Percentiles rank a stretch among this genome's conserved stretches.
phyloP scores from a whole-genome alignment of 148 eudicot species.

The Chenopodium album region DNA sequence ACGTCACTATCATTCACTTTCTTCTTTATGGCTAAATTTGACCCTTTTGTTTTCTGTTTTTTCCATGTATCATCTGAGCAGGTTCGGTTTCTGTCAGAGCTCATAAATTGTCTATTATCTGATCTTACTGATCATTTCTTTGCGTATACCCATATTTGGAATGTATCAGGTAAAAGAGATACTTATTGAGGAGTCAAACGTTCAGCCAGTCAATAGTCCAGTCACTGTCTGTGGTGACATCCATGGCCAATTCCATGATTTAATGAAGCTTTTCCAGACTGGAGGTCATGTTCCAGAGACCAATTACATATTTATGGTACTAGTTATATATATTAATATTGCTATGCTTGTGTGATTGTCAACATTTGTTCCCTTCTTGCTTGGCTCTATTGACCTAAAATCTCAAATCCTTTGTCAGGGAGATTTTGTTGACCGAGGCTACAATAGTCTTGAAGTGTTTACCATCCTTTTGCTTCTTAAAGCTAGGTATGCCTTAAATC shows the following conservation, averaged over 20 bases:
- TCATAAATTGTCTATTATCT: background rate
- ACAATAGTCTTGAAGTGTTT: conserved; percentile 97
- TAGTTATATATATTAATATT: conserved; percentile 1
- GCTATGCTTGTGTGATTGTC: background rate
- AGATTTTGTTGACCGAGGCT: conserved; percentile 98
- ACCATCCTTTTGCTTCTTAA: conserved; percentile 97
- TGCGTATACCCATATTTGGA: background rate
- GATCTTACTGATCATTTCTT: background rate
- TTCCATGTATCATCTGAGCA: background rate
- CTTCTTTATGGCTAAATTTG: background rate
- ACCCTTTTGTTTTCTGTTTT: background rate
- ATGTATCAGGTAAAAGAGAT: conserved; percentile 85
- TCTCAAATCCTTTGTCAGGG: conserved; percentile 53
- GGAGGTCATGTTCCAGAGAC: conserved; percentile 99
- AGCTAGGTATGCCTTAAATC: conserved; percentile 68
- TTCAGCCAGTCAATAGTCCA: conserved; percentile 98
- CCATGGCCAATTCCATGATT: conserved; percentile 97
- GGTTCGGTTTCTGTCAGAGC: background rate
- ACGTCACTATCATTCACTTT: background rate
- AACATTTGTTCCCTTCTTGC: background rate
- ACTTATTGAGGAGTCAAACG: conserved; percentile 94
- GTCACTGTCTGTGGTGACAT: conserved; percentile 99
- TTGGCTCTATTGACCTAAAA: conserved; percentile 13
- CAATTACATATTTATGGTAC: conserved; percentile 97
- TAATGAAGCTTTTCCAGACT: conserved; percentile 98